Evolutionary conservation across 192 early-diverging fungal species (phyloP).

Genomic region (Jimgerdemannia flammicorona): DNA sequence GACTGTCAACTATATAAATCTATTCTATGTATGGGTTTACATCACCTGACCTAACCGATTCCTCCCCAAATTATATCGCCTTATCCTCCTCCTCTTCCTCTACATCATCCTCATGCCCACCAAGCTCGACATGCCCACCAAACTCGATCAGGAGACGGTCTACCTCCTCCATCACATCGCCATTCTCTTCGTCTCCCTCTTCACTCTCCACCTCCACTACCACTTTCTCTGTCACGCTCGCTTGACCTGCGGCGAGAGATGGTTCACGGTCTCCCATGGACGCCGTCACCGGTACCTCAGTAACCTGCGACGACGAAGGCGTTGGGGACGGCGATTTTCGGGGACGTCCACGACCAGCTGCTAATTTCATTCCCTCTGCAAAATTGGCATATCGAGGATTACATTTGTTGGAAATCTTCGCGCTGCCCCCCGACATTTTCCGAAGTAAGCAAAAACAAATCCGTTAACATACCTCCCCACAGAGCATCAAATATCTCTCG

Average conservation of each 20-base stretch:
- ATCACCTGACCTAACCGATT: not conserved
- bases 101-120: not conserved
- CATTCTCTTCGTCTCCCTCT: slow-evolving; percentile 1
- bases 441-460: not conserved
- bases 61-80: not conserved
- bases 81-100: not conserved
- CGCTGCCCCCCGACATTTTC: not conserved
- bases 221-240: not conserved
- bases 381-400: slow-evolving; percentile 5
- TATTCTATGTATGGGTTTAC: no score
- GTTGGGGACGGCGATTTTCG: not conserved
- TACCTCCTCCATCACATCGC: slow-evolving; percentile 17
- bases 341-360: slow-evolving; percentile 28
- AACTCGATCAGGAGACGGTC: slow-evolving; percentile 19
- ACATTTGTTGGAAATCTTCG: not conserved
- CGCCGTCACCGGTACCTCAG: not conserved
- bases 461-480: not conserved
- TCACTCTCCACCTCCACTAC: slow-evolving; percentile 13
- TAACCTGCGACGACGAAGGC: slow-evolving; percentile 2
- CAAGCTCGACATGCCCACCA: slow-evolving; percentile 8
- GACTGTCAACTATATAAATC: no score
- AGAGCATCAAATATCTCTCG: slow-evolving; percentile 56
- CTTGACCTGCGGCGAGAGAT: not conserved
- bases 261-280: not conserved
- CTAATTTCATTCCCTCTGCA: slow-evolving; percentile 46